Evolutionary conservation across 768 basidiomycete genomes (phyloP), one percentile per base, ranked within the genome.

Genomic region (Wakefieldia striispora): DNA sequence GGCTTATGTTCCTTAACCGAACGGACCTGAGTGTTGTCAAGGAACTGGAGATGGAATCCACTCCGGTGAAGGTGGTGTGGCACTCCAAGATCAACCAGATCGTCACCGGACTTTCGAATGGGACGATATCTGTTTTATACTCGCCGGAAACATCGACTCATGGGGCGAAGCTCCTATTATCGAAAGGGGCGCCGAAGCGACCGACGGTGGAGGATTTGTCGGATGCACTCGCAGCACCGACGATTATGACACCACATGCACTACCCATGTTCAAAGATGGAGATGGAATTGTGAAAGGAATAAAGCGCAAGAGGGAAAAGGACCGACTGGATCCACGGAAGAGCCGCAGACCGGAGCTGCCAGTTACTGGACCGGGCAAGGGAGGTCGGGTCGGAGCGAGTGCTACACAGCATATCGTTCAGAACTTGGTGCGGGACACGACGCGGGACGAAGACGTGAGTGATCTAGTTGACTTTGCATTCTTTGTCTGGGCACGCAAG

Each of bases 51-150:
- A 80, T 89, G 59, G 84, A 84, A 38, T 77, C 84, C 21, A 88
- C 84, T 31, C 93, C 97, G 10, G 90, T 99, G 49, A 88, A 86
- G 62, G 90, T 97, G 3, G 70, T 79, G 23, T 99, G 97, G 97
- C 97, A 97, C 72, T 82, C 91, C 6, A 91, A 90, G 70, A 98
- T 99, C 76, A 99, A 99, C 74, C 67, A 98, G 88, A 90, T 99
- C 61, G 75, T 97, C 50, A 78, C 89, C 34, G 90, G 93, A 3
- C 77, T 94, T 40, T 88, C 97, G 14, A 90, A 84, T 53, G 97
- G 97, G 19, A 79, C 86, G 55, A 83, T 97, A 58, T 81, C 83
- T 50, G 91, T 97, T 43, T 75, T 98, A 38, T 98, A 99, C 71
- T 98, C 95, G 35, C 93, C 97, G 16, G 73, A 77, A 45, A 86